Conservation (phyloP, 2,329 filamentous ascomycete genomes). For the Fusarium ramigenum region DNA sequence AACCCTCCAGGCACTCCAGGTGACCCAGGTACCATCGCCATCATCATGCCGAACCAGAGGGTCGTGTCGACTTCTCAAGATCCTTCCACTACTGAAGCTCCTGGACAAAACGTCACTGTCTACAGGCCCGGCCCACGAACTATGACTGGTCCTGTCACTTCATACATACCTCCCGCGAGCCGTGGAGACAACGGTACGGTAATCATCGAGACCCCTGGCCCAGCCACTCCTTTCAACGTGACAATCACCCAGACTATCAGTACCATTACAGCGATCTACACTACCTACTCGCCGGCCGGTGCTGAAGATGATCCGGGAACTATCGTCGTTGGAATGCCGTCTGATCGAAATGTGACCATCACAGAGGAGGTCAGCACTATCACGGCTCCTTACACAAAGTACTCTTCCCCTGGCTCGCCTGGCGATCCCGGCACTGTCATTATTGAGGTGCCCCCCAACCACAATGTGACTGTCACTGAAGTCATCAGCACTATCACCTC, state of each 20-base stretch:
- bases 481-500: slow-evolving; percentile 9
- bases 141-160: slow-evolving; percentile 23
- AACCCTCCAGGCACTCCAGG: slow-evolving; percentile 12
- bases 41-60: slow-evolving; percentile 15
- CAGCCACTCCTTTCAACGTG: slow-evolving; percentile 7
- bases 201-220: slow-evolving; percentile 23
- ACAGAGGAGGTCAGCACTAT: slow-evolving; percentile 7
- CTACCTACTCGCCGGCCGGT: slow-evolving; percentile 18
- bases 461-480: slow-evolving; percentile 20
- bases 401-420: slow-evolving; percentile 3
- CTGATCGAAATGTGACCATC: slow-evolving; percentile 25
- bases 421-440: slow-evolving; percentile 23
- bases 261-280: slow-evolving; percentile 25
- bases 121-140: slow-evolving; percentile 16
- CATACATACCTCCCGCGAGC: slow-evolving; percentile 12
- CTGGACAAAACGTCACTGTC: slow-evolving; percentile 18
- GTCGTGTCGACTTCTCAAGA: not conserved
- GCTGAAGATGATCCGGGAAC: slow-evolving; percentile 21
- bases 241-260: slow-evolving; percentile 20
- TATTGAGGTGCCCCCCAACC: slow-evolving; percentile 11
- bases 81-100: not conserved
- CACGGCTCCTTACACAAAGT: slow-evolving; percentile 11
- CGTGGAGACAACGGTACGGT: slow-evolving; percentile 20
- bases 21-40: slow-evolving; percentile 21
- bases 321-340: slow-evolving; percentile 13